These are phyloP conservation scores for Kurtzmaniella quercitrusa DNA, from an alignment of 1,139 yeast genomes.

Conservation along the genomic window DNA sequence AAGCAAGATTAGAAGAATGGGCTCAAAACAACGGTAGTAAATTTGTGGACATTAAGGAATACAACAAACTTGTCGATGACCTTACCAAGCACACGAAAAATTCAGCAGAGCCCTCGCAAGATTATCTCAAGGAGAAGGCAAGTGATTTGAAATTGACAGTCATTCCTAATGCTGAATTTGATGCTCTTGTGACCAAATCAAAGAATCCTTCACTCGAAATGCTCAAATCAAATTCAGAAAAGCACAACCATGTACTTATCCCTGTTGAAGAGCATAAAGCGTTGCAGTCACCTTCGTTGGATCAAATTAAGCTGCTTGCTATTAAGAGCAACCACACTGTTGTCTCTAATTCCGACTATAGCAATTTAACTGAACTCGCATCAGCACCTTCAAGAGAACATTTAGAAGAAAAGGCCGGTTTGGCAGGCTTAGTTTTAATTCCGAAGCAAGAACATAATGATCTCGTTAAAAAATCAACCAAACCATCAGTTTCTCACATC, in stretches of 20 bases:
- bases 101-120: slow-evolving; percentile 17
- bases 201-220: slow-evolving; percentile 23
- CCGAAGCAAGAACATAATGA: slow-evolving; percentile 19
- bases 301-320: slow-evolving; percentile 19
- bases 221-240: slow-evolving; percentile 21
- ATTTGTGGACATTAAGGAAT: neutral
- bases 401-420: slow-evolving; percentile 28
- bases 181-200: slow-evolving; percentile 5
- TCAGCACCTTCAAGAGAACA: slow-evolving; percentile 33
- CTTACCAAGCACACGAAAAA: neutral
- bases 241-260: slow-evolving; percentile 15
- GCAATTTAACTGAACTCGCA: slow-evolving; percentile 22
- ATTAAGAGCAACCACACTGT: slow-evolving; percentile 14
- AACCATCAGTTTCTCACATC: slow-evolving; percentile 12
- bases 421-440: slow-evolving; percentile 29
- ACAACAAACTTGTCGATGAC: slow-evolving; percentile 1
- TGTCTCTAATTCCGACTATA: slow-evolving; percentile 20
- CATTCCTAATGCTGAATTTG: slow-evolving; percentile 12
- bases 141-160: slow-evolving; percentile 13
- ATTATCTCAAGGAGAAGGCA: slow-evolving; percentile 25
- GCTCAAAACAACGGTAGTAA: neutral
- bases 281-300: slow-evolving; percentile 15
- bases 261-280: slow-evolving; percentile 16
- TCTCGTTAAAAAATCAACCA: slow-evolving; percentile 12
- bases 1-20: neutral